Percentiles rank a stretch among this genome's conserved stretches.
Evolutionary conservation across 352 stramenopile genomes (phyloP).

Genomic region (Phytophthora cryptogea): DNA sequence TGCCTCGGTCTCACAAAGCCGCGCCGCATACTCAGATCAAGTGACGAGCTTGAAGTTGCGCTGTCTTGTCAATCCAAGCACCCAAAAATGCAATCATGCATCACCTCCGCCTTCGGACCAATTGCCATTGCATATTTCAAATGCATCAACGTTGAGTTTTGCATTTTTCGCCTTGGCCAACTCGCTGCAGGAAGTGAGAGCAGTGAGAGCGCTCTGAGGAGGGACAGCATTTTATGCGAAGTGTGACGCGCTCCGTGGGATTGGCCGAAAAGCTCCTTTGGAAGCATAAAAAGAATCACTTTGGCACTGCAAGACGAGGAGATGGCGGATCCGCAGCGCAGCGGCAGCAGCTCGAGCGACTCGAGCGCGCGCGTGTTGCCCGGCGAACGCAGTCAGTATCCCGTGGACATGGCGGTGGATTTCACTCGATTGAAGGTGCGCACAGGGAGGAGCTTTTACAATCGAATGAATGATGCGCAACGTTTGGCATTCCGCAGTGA

Average conservation of each 20-base stretch:
- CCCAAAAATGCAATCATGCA: background rate
- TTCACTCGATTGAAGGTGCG: constrained; percentile 71
- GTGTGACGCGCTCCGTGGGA: constrained; percentile 6
- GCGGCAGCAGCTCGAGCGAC: constrained; percentile 1
- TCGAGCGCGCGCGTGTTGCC: constrained; percentile 20
- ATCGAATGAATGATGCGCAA: background rate
- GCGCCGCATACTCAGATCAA: constrained; percentile 5
- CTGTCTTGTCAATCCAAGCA: constrained; percentile 3
- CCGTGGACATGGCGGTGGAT: constrained; percentile 62
- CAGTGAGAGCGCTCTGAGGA: background rate
- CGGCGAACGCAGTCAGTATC: constrained; percentile 55
- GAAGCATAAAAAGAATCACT: constrained; percentile 28
- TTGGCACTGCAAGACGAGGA: constrained; percentile 11
- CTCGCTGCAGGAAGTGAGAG: background rate
- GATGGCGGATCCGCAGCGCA: constrained; percentile 35
- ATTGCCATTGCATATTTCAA: too few relatives aligned
- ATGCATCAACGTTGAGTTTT: too few relatives aligned
- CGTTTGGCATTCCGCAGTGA: background rate
- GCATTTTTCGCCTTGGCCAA: too few relatives aligned
- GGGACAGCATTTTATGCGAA: constrained; percentile 8
- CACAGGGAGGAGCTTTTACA: background rate
- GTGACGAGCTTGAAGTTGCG: constrained; percentile 13
- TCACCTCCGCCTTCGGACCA: background rate
- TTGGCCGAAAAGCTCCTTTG: constrained; percentile 23
- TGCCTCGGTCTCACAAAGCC: constrained; percentile 4